Evolutionary conservation across 129 eudicot genomes (phyloP).

Genomic region (Pseudognaphalium luteoalbum): DNA sequence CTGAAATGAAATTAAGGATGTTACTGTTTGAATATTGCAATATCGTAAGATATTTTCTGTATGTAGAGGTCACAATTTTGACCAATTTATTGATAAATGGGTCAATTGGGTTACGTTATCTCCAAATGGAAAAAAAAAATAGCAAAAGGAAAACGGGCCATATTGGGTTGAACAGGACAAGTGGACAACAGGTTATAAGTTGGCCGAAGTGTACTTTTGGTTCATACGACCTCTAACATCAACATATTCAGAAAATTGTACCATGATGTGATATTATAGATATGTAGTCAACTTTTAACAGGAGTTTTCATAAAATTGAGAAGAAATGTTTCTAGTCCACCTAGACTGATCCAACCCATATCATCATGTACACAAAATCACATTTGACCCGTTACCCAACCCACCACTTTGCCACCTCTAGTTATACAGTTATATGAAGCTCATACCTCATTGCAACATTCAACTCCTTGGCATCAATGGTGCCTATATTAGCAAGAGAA

Average conservation of each 20-base stretch:
- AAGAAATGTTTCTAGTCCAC: too few relatives aligned
- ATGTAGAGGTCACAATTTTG: not conserved
- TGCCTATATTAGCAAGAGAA: slow-evolving; percentile 47
- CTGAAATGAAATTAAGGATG: slow-evolving; percentile 45
- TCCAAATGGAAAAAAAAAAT: too few relatives aligned
- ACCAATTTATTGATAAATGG: not conserved
- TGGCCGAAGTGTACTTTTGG: not conserved
- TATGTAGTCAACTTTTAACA: not conserved
- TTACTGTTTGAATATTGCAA: slow-evolving; percentile 11
- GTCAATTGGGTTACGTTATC: not conserved
- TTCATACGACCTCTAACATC: not conserved
- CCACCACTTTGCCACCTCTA: not conserved
- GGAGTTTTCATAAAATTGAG: not conserved
- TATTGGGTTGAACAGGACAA: not conserved
- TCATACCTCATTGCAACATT: slow-evolving; percentile 96
- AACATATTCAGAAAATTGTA: not conserved
- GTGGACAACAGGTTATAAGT: not conserved
- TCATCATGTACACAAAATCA: not conserved
- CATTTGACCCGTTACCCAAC: slow-evolving; percentile 5
- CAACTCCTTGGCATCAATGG: slow-evolving; percentile 95
- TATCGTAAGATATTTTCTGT: not conserved
- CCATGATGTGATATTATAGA: not conserved
- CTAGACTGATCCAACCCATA: not conserved
- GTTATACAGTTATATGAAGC: not conserved
- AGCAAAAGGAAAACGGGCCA: not conserved